A percentile compares a stretch with the other conserved stretches of the same genome.
Conservation (phyloP, 164 flowering plant genomes). For the Houttuynia cordata region DNA sequence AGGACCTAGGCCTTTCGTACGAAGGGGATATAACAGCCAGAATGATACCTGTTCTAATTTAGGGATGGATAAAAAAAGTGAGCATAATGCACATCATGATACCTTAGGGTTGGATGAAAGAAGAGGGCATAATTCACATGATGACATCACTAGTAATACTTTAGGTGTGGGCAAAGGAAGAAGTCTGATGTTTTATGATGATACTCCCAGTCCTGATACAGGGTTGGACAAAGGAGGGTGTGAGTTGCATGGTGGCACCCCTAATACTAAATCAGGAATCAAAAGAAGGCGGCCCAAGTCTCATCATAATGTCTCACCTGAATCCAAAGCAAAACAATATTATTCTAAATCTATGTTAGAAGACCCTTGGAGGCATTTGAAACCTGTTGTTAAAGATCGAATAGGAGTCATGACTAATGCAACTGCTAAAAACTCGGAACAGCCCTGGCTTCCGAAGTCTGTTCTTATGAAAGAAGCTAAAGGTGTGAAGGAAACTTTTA, state of each 20-base stretch:
- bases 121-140: neutral
- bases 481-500: neutral
- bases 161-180: neutral
- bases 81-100: too few species aligned
- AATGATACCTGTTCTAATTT: neutral
- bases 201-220: constrained; percentile 13
- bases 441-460: constrained; percentile 3
- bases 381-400: constrained; percentile 35
- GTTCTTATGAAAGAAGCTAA: neutral
- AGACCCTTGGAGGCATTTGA: constrained; percentile 66
- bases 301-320: constrained; percentile 18
- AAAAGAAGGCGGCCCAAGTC: constrained; percentile 32
- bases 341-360: constrained; percentile 61
- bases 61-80: neutral
- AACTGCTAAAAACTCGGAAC: constrained; percentile 1
- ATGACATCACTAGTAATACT: neutral
- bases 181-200: neutral
- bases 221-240: constrained; percentile 17
- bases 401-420: neutral
- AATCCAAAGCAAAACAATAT: constrained; percentile 26
- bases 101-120: neutral
- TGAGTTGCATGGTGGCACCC: constrained; percentile 10
- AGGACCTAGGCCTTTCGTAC: neutral
- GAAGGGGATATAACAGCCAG: neutral
- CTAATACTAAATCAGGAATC: constrained; percentile 13